These are phyloP conservation scores for Globisporangium parvum DNA, from an alignment of 352 stramenopile species.

Conservation along the genomic window DNA sequence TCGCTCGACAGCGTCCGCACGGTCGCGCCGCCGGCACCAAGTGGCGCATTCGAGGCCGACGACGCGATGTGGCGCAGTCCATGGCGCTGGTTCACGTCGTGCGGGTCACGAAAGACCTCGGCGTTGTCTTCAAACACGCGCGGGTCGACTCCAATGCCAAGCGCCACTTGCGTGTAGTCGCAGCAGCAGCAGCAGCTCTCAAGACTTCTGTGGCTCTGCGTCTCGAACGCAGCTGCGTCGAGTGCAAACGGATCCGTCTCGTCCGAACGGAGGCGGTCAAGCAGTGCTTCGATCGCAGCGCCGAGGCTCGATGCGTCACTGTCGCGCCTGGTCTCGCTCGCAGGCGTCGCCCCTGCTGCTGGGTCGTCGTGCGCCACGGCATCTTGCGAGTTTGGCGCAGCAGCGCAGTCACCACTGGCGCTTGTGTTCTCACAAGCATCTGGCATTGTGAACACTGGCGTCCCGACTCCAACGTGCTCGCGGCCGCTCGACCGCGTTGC, in stretches of 20 bases:
- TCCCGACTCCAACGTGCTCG: constrained; percentile 2
- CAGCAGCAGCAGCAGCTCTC: constrained; percentile 3
- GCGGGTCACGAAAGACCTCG: constrained; percentile 30
- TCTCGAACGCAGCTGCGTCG: constrained; percentile 14
- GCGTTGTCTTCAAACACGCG: constrained; percentile 29
- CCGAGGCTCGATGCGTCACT: constrained; percentile 13
- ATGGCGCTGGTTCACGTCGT: constrained; percentile 38
- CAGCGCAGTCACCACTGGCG: not conserved
- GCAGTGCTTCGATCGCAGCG: constrained; percentile 25
- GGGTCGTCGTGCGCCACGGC: constrained; percentile 12
- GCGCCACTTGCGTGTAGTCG: constrained; percentile 22
- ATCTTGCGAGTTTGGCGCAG: constrained; percentile 13
- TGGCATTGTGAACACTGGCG: constrained; percentile 25
- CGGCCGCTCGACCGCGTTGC: not conserved
- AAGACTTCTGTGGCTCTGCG: constrained; percentile 5
- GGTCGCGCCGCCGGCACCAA: constrained; percentile 2
- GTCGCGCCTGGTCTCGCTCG: not conserved
- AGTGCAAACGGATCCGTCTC: constrained; percentile 25
- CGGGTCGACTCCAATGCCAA: constrained; percentile 29
- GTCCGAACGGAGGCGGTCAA: constrained; percentile 14
- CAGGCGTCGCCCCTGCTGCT: not conserved
- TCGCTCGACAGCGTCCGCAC: constrained; percentile 49
- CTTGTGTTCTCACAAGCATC: no score
- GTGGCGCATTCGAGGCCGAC: constrained; percentile 4
- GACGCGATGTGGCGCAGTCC: constrained; percentile 10